These are phyloP conservation scores for Malassezia arunalokei DNA, from an alignment of 1,284 basidiomycete species.

Conservation along the genomic window DNA sequence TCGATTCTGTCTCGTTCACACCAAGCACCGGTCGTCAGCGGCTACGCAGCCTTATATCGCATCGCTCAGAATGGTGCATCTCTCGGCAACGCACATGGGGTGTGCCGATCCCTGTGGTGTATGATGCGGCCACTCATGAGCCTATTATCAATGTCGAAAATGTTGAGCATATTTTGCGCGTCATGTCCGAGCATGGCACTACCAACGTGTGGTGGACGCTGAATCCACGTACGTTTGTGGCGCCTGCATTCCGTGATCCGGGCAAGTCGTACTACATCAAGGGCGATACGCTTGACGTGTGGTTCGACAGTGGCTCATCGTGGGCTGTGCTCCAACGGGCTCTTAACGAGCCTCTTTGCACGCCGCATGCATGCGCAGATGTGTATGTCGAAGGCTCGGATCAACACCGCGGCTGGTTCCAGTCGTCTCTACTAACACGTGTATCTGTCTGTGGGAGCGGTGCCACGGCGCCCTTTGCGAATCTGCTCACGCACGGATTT, in stretches of 20 bases:
- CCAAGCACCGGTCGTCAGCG: slow-evolving; percentile 53
- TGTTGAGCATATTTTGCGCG: slow-evolving; percentile 63
- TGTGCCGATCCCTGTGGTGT: slow-evolving; percentile 83
- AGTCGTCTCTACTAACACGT: slow-evolving; percentile 78
- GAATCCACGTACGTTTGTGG: slow-evolving; percentile 62
- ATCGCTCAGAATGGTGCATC: slow-evolving; percentile 96
- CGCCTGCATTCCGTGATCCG: slow-evolving; percentile 45
- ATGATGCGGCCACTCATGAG: slow-evolving; percentile 57
- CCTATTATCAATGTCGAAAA: slow-evolving; percentile 57
- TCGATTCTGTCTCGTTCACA: slow-evolving; percentile 64
- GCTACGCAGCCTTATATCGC: slow-evolving; percentile 68
- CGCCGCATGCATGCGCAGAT: slow-evolving; percentile 55
- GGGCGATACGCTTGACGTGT: slow-evolving; percentile 89
- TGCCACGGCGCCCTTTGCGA: slow-evolving; percentile 57
- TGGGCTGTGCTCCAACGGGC: slow-evolving; percentile 59
- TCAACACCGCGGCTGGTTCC: slow-evolving; percentile 99
- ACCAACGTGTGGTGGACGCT: slow-evolving; percentile 79
- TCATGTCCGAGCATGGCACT: slow-evolving; percentile 63
- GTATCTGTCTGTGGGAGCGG: slow-evolving; percentile 50
- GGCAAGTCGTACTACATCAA: background rate
- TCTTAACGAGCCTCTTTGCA: slow-evolving; percentile 18
- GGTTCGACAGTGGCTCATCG: slow-evolving; percentile 95
- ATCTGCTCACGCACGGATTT: slow-evolving; percentile 90
- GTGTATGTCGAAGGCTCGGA: slow-evolving; percentile 91
- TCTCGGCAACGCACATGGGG: slow-evolving; percentile 97